Evolutionary conservation across 164 flowering plant species (phyloP), one percentile per base, ranked within the genome.

Genomic region (Nymphaea thermarum): DNA sequence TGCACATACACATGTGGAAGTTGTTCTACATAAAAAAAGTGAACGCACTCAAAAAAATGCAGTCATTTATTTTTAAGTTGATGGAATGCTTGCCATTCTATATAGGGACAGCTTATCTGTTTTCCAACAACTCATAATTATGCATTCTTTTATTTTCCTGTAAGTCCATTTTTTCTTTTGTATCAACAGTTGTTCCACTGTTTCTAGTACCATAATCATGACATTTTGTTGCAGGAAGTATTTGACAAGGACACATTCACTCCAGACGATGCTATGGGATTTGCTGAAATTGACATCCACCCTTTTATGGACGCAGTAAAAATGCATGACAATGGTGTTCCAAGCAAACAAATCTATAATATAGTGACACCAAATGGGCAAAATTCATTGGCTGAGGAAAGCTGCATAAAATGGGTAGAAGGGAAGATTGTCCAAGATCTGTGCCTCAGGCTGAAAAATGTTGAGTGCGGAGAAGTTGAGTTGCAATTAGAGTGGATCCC

Each of bases 261-360:
- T 55, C 70, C 51, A 11, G 96, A 91, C 69, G 96, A 90, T 78
- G 78, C 73, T 69, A 90, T 90, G 96, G 96, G 96, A n/a, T 87
- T 84, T 18, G 88, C 91, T 4, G 90, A 85, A 63, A 77, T 91
- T 17, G 82, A 83, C 65, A 80, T 91, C 43, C 64, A 67, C 16
- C 76, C 82, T 2, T 79, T 84, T 51, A 4, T 86, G 3, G 88
- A 83, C 61, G 90, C 82, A 2, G 71, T 81, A 17, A 82, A 71
- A 75, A 74, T 82, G 87, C 66, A 64, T 2, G 62, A 80, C 45
- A 74, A 70, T 3, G 78, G 74, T 36, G 69, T 82, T 60, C 87
- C 87, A 16, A 76, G 69, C 66, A 91, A 90, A 7, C 81, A 89
- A 2, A 64, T 85, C 12, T 64, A 89, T 42, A 79, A 70, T 4